Evolutionary conservation across 192 early-diverging fungal genomes (phyloP).

Genomic region (Umbelopsis sp.): DNA sequence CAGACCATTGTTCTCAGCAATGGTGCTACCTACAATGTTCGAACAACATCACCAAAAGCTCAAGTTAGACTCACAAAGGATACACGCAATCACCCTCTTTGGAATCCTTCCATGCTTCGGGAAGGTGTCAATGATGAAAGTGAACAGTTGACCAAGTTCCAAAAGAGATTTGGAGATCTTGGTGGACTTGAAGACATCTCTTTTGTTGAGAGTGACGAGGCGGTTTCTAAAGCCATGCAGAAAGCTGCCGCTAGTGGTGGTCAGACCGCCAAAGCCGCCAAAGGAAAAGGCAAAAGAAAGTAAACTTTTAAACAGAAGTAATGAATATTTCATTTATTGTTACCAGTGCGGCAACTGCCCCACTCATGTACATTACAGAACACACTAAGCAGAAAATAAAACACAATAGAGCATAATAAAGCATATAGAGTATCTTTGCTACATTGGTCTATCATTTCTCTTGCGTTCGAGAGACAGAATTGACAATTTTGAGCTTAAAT

Average conservation of each 20-base stretch:
- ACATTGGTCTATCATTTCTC: neutral
- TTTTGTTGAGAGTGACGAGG: constrained; percentile 39
- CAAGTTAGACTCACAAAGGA: constrained; percentile 88
- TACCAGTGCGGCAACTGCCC: neutral
- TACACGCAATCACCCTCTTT: constrained; percentile 90
- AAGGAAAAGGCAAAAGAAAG: constrained; percentile 36
- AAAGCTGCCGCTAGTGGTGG: constrained; percentile 34
- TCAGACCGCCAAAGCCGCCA: constrained; percentile 18
- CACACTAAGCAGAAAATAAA: constrained; percentile 15
- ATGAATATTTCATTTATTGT: neutral
- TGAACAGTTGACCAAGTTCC: constrained; percentile 83
- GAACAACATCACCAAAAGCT: constrained; percentile 84
- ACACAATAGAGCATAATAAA: constrained; percentile 15
- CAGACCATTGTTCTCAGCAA: constrained; percentile 88
- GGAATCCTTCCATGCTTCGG: constrained; percentile 76
- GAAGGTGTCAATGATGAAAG: constrained; percentile 72
- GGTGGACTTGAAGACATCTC: constrained; percentile 52
- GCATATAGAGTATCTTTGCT: neutral
- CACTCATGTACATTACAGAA: constrained; percentile 14
- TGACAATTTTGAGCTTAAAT: constrained; percentile 5
- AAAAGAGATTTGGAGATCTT: constrained; percentile 75
- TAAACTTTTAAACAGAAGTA: neutral
- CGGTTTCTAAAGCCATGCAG: constrained; percentile 39
- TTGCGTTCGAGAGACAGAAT: constrained; percentile 13
- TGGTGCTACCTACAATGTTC: constrained; percentile 82